Base-by-base conservation (phyloP, 169 alveolate species). In the Fabrea salina region DNA sequence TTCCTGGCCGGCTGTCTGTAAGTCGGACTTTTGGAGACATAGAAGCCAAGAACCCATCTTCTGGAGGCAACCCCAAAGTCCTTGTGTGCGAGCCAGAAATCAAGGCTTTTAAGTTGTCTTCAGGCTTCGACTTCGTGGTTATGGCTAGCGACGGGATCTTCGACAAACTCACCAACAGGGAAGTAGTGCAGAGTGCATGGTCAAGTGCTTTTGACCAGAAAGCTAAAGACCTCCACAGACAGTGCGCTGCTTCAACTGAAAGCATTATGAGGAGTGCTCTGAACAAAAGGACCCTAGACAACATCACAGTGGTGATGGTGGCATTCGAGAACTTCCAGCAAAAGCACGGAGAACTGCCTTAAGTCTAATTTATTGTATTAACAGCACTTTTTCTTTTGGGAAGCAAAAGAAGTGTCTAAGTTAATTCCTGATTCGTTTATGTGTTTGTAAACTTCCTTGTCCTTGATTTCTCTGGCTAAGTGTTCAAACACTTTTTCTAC, bases 111-210 rank as follows among this genome's bases (percentile, higher is more conserved):
- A 91, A 86, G 51, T 71, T 92, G 39, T 59, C 75, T 56, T 71
- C 82, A 13, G 86, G 85, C 4, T 78, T 64, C 56, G 93, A 89
- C 79, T 88, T 88, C 66, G 85, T 91, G 32, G 78, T 86, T 2
- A 53, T 91, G 3, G 96, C 91, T 39, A 76, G 95, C 75, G 96
- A 92, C 85, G 96, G 96, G 13, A 89, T 92, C 40, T 92, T 88
- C 71, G 96, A 92, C 76, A 89, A 84, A 40, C 47, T 92, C 11
- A 82, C 77, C 44, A 86, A 88, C 78, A 81, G 87, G 67, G 94
- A 92, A 19, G 72, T 68, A n/a, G 61, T 68, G n/a, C 1, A 37
- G 13, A 8, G 13, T 37, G 39, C 44, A 13, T 68, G 78, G 67
- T n/a, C n/a, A n/a, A n/a, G n/a, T n/a, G n/a, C n/a, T n/a, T n/a